Evolutionary conservation across 2,329 filamentous ascomycete species (phyloP).

Genomic region (Elsinoe ampelina): DNA sequence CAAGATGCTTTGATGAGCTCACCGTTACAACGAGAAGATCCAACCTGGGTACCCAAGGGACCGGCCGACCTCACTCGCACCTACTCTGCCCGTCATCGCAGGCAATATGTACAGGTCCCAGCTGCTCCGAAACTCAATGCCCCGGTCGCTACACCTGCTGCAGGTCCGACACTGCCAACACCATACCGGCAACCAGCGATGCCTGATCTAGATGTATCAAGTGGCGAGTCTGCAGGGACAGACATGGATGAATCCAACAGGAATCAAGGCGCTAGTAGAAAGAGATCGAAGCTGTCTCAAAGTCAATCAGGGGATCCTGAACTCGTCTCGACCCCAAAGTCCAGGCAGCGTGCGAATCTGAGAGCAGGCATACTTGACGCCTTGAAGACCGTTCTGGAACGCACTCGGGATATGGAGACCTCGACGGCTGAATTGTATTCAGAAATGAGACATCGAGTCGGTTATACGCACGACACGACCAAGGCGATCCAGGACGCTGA

Average conservation of each 20-base stretch:
- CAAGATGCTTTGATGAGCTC: neutral
- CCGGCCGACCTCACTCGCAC: constrained; percentile 18
- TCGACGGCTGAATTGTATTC: neutral
- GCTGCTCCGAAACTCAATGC: neutral
- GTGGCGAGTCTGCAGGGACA: neutral
- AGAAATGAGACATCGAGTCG: too few species aligned
- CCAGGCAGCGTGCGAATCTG: constrained; percentile 13
- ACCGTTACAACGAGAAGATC: neutral
- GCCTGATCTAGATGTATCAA: neutral
- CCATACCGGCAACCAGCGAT: constrained; percentile 14
- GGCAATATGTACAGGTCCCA: neutral
- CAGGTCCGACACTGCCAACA: constrained; percentile 13
- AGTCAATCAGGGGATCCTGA: too few species aligned
- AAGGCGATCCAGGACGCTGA: too few species aligned
- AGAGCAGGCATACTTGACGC: constrained; percentile 15
- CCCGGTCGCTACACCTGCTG: neutral
- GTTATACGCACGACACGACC: too few species aligned
- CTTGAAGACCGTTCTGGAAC: constrained; percentile 16
- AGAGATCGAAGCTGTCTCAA: too few species aligned
- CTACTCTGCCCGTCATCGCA: neutral
- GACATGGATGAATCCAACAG: neutral
- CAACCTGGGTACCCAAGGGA: constrained; percentile 12
- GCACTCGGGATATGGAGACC: constrained; percentile 26
- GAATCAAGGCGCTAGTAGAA: neutral
- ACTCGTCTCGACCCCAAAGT: constrained; percentile 4